A percentile compares a stretch with the other conserved stretches of the same genome.
These are phyloP conservation scores for Taiozyma sp. DNA, from an alignment of 1,139 yeast genomes.

Conservation along the genomic window DNA sequence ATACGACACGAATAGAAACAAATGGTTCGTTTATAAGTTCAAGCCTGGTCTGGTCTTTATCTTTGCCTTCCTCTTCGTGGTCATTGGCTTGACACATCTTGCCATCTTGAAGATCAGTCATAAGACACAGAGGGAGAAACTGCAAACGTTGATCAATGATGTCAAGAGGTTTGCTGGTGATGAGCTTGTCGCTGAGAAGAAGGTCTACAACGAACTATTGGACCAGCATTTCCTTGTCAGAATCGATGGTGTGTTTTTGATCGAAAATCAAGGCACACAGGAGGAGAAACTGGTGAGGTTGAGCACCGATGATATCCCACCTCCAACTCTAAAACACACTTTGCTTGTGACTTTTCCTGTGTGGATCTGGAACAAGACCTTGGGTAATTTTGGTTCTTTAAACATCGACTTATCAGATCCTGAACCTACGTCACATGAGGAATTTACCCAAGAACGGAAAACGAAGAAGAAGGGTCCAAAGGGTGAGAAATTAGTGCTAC, in stretches of 20 bases:
- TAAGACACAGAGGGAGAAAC: slow-evolving; percentile 54
- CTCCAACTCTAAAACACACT: slow-evolving; percentile 53
- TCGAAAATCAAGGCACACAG: slow-evolving; percentile 33
- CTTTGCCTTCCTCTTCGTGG: slow-evolving; percentile 40
- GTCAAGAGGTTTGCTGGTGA: slow-evolving; percentile 35
- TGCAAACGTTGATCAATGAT: slow-evolving; percentile 45
- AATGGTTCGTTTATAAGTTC: slow-evolving; percentile 43
- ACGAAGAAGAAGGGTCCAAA: slow-evolving; percentile 34
- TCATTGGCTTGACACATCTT: slow-evolving; percentile 58
- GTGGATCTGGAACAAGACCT: slow-evolving; percentile 39
- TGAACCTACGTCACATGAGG: slow-evolving; percentile 5
- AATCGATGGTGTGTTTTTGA: slow-evolving; percentile 66
- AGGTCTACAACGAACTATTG: slow-evolving; percentile 33
- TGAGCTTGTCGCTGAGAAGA: slow-evolving; percentile 27
- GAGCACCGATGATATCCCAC: slow-evolving; percentile 24
- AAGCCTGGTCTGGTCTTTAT: slow-evolving; percentile 54
- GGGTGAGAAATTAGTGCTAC: slow-evolving; percentile 46
- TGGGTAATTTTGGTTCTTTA: slow-evolving; percentile 32
- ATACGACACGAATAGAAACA: slow-evolving; percentile 49
- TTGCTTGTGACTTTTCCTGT: slow-evolving; percentile 45
- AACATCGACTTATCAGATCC: slow-evolving; percentile 7
- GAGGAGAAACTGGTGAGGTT: slow-evolving; percentile 26
- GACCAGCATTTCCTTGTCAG: slow-evolving; percentile 64
- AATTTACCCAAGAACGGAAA: slow-evolving; percentile 10
- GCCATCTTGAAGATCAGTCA: slow-evolving; percentile 50